Base-by-base conservation (phyloP, 345 rosid genomes). In the Laguncularia racemosa region DNA sequence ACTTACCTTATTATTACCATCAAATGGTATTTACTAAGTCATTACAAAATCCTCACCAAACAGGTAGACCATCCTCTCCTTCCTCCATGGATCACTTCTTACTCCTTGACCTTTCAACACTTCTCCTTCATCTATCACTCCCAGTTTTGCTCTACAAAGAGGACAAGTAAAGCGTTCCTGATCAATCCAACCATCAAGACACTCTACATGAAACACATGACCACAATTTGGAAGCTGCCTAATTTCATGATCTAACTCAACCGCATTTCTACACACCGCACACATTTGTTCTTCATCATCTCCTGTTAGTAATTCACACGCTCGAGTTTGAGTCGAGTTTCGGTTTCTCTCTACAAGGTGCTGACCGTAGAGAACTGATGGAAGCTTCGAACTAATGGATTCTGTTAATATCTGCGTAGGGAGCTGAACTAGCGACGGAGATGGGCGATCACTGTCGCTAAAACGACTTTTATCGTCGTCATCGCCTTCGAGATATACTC, bases 1-100 rank as follows among this genome's bases (percentile, higher is more conserved):
- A n/a, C n/a, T n/a, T n/a, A n/a, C n/a, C n/a, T n/a, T n/a, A n/a
- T n/a, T n/a, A n/a, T n/a, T n/a, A n/a, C n/a, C n/a, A n/a, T n/a
- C n/a, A n/a, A n/a, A n/a, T n/a, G n/a, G n/a, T n/a, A n/a, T 23
- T 23, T 23, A 23, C 40, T 33, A 33, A 47, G 1, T 16, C 9
- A 47, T 5, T 47, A 14, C n/a, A 14, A 28, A 14, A 55, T 63
- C 67, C 53, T 48, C 67, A 14, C 67, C 67, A 55, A 63, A 63
- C 67, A 63, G 47, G 60, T 63, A 63, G 17, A 63, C 3, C 67
- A 63, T 55, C 60, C 67, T 63, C 60, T 63, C 67, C 21, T 14
- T 40, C 54, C 67, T 55, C 67, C 60, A 63, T 13, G 50, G 67
- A 56, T 63, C 60, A 10, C 46, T 20, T 7, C 55, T n/a, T n/a